phyloP scores from a whole-genome alignment of 306 rosid species.

The Spatholobus suberectus region DNA sequence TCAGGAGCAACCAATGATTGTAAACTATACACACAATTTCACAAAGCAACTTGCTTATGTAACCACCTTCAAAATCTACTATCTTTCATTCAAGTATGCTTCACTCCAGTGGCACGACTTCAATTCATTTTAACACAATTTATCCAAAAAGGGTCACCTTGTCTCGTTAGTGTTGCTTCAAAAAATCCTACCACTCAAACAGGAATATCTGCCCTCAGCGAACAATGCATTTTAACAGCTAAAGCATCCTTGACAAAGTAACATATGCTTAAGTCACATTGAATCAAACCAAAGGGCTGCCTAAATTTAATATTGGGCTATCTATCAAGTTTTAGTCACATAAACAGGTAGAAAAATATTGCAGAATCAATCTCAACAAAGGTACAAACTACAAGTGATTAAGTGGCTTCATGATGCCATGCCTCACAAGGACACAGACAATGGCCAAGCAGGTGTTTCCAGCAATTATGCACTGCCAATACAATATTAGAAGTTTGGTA shows the following conservation, averaged over 20 bases:
- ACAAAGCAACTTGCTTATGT: slow-evolving; percentile 13
- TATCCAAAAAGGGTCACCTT: background rate
- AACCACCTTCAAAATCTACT: background rate
- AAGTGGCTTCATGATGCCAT: slow-evolving; percentile 19
- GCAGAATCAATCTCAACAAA: slow-evolving; percentile 16
- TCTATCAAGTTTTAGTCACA: background rate
- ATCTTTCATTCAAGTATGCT: slow-evolving; percentile 1
- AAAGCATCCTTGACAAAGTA: background rate
- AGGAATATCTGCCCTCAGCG: background rate
- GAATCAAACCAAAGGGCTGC: slow-evolving; percentile 23
- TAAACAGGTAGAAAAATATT: background rate
- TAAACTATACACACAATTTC: background rate
- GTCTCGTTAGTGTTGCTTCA: background rate
- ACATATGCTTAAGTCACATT: slow-evolving; percentile 5
- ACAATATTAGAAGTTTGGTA: background rate
- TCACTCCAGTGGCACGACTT: background rate
- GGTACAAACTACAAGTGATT: slow-evolving; percentile 22
- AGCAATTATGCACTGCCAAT: slow-evolving; percentile 22
- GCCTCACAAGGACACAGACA: background rate
- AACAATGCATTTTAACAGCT: background rate
- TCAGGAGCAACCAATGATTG: slow-evolving; percentile 9
- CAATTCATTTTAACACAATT: slow-evolving; percentile 7
- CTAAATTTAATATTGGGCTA: background rate
- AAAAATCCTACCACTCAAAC: background rate
- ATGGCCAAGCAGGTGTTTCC: slow-evolving; percentile 18